phyloP scores from a whole-genome alignment of 192 early-diverging fungal genomes.

The Podila verticillata region DNA sequence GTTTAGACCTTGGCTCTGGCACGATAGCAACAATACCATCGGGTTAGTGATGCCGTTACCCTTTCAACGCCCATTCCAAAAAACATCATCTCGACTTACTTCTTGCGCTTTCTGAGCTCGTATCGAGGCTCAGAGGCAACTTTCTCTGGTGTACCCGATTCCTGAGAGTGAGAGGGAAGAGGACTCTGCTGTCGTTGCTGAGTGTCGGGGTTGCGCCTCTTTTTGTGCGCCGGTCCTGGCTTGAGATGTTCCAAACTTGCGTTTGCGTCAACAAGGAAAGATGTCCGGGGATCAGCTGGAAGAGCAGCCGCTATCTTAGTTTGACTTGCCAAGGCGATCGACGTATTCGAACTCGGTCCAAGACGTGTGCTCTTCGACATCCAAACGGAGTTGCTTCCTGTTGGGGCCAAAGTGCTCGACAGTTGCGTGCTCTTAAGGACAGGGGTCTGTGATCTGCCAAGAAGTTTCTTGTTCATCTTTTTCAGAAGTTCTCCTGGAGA shows the following conservation, averaged over 20 bases:
- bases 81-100: no score
- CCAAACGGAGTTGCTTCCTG: not conserved
- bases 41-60: not conserved
- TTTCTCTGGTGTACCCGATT: not conserved
- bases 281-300: not conserved
- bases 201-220: not conserved
- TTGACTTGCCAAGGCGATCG: no score
- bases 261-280: not conserved
- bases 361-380: not conserved
- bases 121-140: not conserved
- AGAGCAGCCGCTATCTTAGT: no score
- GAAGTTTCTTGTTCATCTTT: not conserved
- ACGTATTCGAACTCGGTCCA: not conserved
- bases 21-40: no score
- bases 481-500: not conserved
- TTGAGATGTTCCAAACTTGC: not conserved
- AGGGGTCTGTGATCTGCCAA: not conserved
- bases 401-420: not conserved
- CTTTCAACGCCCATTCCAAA: not conserved
- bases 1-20: no score
- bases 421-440: not conserved
- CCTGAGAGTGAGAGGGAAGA: not conserved
- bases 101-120: slow-evolving; percentile 1
- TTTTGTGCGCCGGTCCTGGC: not conserved
- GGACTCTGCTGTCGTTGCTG: no score